A percentile compares a stretch with the other conserved stretches of the same genome.
Evolutionary conservation across 768 basidiomycete genomes (phyloP).

Genomic region (Auricularia sp.): DNA sequence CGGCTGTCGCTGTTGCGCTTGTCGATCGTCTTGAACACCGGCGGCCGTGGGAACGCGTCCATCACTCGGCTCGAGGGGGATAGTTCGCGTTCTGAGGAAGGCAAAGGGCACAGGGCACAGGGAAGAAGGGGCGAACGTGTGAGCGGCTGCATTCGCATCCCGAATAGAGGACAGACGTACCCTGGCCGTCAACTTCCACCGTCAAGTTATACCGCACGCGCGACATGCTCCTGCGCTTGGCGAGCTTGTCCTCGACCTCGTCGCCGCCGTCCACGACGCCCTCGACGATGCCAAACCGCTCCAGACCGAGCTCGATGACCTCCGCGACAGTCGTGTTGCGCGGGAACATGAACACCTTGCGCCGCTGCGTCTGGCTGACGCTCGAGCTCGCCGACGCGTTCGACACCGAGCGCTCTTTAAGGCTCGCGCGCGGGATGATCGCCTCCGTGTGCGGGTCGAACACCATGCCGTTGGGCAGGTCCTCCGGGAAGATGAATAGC

Average conservation of each 20-base stretch:
- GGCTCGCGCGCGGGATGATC: slow-evolving; percentile 54
- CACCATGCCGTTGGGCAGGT: slow-evolving; percentile 88
- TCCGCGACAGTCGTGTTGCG: slow-evolving; percentile 95
- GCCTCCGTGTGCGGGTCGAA: slow-evolving; percentile 92
- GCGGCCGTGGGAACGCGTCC: slow-evolving; percentile 73
- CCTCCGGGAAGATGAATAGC: slow-evolving; percentile 76
- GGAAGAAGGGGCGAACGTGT: slow-evolving; percentile 4
- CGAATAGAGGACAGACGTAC: slow-evolving; percentile 31
- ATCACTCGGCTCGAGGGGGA: slow-evolving; percentile 72
- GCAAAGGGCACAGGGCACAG: slow-evolving; percentile 6
- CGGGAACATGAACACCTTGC: slow-evolving; percentile 85
- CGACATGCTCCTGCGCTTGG: slow-evolving; percentile 65
- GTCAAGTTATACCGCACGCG: slow-evolving; percentile 79
- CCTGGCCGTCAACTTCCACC: slow-evolving; percentile 49
- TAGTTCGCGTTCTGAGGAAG: slow-evolving; percentile 58
- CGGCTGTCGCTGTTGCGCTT: slow-evolving; percentile 53
- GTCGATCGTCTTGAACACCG: slow-evolving; percentile 55
- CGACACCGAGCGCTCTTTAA: slow-evolving; percentile 33
- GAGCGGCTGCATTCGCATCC: not conserved
- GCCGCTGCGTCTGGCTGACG: slow-evolving; percentile 50
- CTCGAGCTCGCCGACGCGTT: slow-evolving; percentile 37
- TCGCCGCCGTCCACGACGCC: slow-evolving; percentile 99
- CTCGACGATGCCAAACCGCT: slow-evolving; percentile 88
- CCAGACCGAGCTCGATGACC: slow-evolving; percentile 85
- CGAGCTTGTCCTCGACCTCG: slow-evolving; percentile 88